Percentiles rank a stretch among this genome's conserved stretches.
These are phyloP conservation scores for Irpex sp. DNA, from an alignment of 1,284 basidiomycete genomes.

Conservation along the genomic window DNA sequence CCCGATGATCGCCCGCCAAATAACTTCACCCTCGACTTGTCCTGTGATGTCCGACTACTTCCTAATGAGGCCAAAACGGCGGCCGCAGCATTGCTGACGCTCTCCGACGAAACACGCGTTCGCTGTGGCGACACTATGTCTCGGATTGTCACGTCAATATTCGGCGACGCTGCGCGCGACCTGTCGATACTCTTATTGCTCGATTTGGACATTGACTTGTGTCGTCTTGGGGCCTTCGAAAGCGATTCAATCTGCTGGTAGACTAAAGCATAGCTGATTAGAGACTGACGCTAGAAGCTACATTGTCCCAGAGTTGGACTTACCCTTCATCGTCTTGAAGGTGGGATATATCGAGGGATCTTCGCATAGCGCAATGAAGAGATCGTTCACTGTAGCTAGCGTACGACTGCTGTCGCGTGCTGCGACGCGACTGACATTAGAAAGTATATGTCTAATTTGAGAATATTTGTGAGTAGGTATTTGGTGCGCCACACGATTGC, in stretches of 20 bases:
- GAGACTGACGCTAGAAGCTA: constrained; percentile 2
- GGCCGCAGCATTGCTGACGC: constrained; percentile 20
- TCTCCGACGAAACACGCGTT: constrained; percentile 41
- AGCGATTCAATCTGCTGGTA: constrained; percentile 75
- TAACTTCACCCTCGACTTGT: constrained; percentile 57
- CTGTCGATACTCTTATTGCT: constrained; percentile 28
- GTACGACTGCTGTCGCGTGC: constrained; percentile 81
- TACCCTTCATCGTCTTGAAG: constrained; percentile 87
- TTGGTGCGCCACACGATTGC: background rate
- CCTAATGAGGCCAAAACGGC: constrained; percentile 18
- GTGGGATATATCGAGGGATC: constrained; percentile 80
- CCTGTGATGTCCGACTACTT: constrained; percentile 59
- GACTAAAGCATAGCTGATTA: constrained; percentile 37
- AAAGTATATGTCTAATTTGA: constrained; percentile 70
- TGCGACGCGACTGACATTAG: constrained; percentile 79
- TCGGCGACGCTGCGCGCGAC: constrained; percentile 13
- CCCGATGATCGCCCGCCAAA: constrained; percentile 27
- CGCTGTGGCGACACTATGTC: constrained; percentile 10
- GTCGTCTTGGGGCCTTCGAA: constrained; percentile 56
- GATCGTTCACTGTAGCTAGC: constrained; percentile 71
- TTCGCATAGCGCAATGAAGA: constrained; percentile 85
- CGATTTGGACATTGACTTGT: constrained; percentile 55
- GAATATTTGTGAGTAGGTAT: background rate
- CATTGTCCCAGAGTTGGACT: constrained; percentile 16
- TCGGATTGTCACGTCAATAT: constrained; percentile 12